Base-by-base conservation (phyloP, 129 eudicot genomes). In the Ambrosia trifida region DNA sequence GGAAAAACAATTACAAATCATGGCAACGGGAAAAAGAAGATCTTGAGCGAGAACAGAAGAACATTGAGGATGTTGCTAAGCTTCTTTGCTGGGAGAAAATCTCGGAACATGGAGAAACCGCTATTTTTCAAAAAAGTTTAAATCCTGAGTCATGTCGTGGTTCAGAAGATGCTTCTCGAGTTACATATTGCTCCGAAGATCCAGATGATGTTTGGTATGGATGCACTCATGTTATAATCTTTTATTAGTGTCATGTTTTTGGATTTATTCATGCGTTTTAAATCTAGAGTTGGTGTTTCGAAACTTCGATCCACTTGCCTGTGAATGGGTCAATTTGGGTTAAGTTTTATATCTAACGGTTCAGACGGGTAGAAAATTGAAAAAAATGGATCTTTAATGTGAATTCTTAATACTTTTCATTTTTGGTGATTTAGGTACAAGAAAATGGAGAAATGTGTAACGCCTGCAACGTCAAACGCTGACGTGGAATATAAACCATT, bases 11-110 rank as follows among this genome's bases (percentile, higher is more conserved):
- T 70, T 94, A 72, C 73, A 73, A 77, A 74, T 82, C 93, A 56
- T 94, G 98, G 98, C 89, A 94, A 64, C 90, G 96, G 10, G 84
- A 95, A 14, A 87, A 76, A 79, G 98, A 94, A 82, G 98, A 94
- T 13, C 90, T 94, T 17, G 73, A 87, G 79, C 85, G 80, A 68
- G 96, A 94, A 72, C 98, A 94, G 53, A 82, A 84, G 70, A 87
- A 76, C 70, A 89, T 94, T 43, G 96, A 94, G 79, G 95, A 87
- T 61, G 79, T 64, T 78, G 98, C 98, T 18, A 85, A 84, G 63
- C 95, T 85, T 79, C 95, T 94, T 17, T 94, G 96, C 78, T 94
- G 98, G 98, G 87, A 87, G 75, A 94, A 94, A 76, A 87, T 76
- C 69, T 60, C 86, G 13, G 95, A 94, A 76, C 80, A 70, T 64